Base-by-base conservation (phyloP, 1,139 yeast genomes). In the Lodderomyces margitis region DNA sequence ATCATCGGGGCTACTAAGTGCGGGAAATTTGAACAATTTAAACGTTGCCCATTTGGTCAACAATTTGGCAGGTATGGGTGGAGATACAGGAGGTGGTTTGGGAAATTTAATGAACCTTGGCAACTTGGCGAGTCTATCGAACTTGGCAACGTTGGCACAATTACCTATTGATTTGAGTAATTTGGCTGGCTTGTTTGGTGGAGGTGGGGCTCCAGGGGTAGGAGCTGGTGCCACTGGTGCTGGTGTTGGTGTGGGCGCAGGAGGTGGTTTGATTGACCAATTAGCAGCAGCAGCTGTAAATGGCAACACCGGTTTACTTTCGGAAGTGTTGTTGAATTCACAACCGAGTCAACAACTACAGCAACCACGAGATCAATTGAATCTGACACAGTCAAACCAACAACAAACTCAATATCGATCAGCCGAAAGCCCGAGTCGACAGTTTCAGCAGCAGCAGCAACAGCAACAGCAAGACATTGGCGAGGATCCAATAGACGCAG, bases 31-130 rank as follows among this genome's bases (percentile, higher is more conserved):
- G 46, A 71, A 72, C 48, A 72, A 71, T 49, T 55, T 72, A 47
- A 72, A 70, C 49, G 50, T 72, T 40, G 68, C 75, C 43, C 76
- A 70, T 44, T 61, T 72, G 49, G 75, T 72, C 19, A 68, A 72
- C 49, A 70, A 69, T 45, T 54, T 72, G 27, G 61, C 72, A 24
- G 72, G 70, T 6, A 27, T 48, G 14, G 43, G 17, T 14, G 42
- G 45, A 6, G 46, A 41, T 30, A 23, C 41, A 19, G 66, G 70
- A 11, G 64, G 67, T 11, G 39, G 36, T 34, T 41, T 46, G 15
- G 30, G 39, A 4, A 72, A 67, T 42, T 51, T 68, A 38, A 57
- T 68, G 38, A 55, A 59, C 27, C 54, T 69, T 21, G 75, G 75
- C 2, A 68, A 61, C 46, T 53, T 69, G 42, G 74, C 76, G 8